Percentiles rank a stretch among this genome's conserved stretches.
These are phyloP conservation scores for Psilocybe azurescens DNA, from an alignment of 768 basidiomycete species.

Conservation along the genomic window DNA sequence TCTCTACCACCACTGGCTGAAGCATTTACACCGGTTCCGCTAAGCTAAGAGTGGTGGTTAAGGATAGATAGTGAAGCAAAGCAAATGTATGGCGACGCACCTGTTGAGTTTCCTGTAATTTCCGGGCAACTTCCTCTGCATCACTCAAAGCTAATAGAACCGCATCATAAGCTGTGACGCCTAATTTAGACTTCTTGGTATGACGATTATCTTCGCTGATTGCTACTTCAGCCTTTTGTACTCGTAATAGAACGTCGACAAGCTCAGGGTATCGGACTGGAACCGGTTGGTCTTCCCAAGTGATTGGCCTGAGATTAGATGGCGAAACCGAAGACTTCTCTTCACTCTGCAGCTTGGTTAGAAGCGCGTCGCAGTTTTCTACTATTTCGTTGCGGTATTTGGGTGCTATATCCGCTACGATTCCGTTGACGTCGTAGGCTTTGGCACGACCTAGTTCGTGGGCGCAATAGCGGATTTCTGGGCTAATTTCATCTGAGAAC, in stretches of 20 bases:
- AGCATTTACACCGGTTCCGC: conserved; percentile 46
- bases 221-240: conserved; percentile 76
- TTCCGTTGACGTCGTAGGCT: conserved; percentile 82
- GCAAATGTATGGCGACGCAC: conserved; percentile 39
- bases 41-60: conserved; percentile 14
- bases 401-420: conserved; percentile 67
- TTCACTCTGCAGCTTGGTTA: conserved; percentile 56
- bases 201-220: conserved; percentile 48
- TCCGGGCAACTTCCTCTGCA: conserved; percentile 84
- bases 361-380: conserved; percentile 60
- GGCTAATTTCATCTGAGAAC: conserved; percentile 86
- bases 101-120: conserved; percentile 85
- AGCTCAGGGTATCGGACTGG: conserved; percentile 91
- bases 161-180: conserved; percentile 87
- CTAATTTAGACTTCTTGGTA: conserved; percentile 61
- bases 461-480: conserved; percentile 91
- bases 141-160: conserved; percentile 87
- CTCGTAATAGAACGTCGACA: conserved; percentile 83
- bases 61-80: conserved; percentile 2
- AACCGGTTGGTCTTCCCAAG: conserved; percentile 85
- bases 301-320: conserved; percentile 61
- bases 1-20: conserved; percentile 59
- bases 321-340: conserved; percentile 42
- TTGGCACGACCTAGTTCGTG: conserved; percentile 82
- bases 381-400: conserved; percentile 65